Evolutionary conservation across 495 filamentous ascomycete genomes (phyloP).

Genomic region (Parathielavia hyrcaniae): DNA sequence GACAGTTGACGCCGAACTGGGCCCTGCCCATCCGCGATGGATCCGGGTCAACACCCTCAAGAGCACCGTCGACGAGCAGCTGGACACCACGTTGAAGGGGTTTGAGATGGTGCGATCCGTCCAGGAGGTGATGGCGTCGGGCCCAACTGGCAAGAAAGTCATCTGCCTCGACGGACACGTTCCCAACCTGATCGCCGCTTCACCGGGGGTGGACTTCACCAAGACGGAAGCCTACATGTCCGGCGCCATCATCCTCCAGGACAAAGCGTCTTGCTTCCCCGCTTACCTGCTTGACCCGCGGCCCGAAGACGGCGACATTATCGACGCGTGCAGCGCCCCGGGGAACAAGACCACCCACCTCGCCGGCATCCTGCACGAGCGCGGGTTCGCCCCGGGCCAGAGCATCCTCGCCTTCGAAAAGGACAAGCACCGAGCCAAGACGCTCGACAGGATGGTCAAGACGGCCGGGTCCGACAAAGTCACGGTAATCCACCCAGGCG

Average conservation of each 20-base stretch:
- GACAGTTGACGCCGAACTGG: conserved; percentile 44
- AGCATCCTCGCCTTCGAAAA: conserved; percentile 64
- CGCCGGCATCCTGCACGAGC: conserved; percentile 56
- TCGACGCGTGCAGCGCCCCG: conserved; percentile 89
- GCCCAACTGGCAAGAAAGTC: conserved; percentile 16
- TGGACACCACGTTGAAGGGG: conserved; percentile 59
- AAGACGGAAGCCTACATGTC: conserved; percentile 62
- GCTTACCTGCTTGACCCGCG: conserved; percentile 69
- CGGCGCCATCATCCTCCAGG: conserved; percentile 82
- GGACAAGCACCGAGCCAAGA: conserved; percentile 58
- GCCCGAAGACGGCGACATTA: conserved; percentile 58
- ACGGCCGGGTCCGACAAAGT: conserved; percentile 60
- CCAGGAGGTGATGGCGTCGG: conserved; percentile 33
- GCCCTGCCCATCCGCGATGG: conserved; percentile 66
- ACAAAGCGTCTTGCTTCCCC: conserved; percentile 95
- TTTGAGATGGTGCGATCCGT: conserved; percentile 50
- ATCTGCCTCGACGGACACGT: conserved; percentile 67
- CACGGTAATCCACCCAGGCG: conserved; percentile 59
- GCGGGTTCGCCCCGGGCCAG: conserved; percentile 1
- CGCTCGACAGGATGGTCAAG: conserved; percentile 74
- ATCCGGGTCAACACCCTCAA: conserved; percentile 78
- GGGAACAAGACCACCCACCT: conserved; percentile 97
- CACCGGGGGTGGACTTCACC: conserved; percentile 60
- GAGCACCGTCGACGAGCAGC: conserved; percentile 59
- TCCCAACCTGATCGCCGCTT: conserved; percentile 73